A percentile compares a stretch with the other conserved stretches of the same genome.
phyloP scores from a whole-genome alignment of 345 rosid genomes.

The Brassica incana region DNA sequence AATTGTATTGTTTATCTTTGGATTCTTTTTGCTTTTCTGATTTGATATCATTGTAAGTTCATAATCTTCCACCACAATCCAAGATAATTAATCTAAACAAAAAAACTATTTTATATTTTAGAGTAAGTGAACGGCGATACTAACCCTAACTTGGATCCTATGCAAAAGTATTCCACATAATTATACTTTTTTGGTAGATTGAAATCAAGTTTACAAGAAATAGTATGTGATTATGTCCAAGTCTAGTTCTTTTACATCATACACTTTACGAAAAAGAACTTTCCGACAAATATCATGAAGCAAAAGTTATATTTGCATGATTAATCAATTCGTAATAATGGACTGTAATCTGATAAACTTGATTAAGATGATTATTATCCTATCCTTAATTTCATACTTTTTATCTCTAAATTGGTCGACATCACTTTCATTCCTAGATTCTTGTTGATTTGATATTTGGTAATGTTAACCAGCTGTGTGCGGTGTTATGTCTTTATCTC shows the following conservation, averaged over 20 bases:
- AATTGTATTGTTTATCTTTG: not conserved
- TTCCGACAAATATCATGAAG: conserved; percentile 3
- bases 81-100: not conserved
- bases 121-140: conserved; percentile 5
- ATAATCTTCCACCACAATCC: conserved; percentile 15
- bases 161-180: not conserved
- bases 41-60: conserved; percentile 26
- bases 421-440: conserved; percentile 16
- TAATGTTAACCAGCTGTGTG: conserved; percentile 31
- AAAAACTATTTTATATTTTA: not conserved
- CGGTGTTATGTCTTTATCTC: conserved; percentile 25
- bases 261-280: conserved; percentile 17
- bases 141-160: conserved; percentile 16
- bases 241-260: conserved; percentile 5
- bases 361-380: not conserved
- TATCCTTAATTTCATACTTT: not conserved
- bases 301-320: conserved; percentile 12
- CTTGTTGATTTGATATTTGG: conserved; percentile 19
- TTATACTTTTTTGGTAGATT: not conserved
- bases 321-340: conserved; percentile 11
- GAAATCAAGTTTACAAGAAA: not conserved
- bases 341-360: not conserved
- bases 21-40: conserved; percentile 15
- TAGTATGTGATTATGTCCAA: not conserved
- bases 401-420: conserved; percentile 6